Evolutionary conservation across 192 early-diverging fungal genomes (phyloP).

Genomic region (Coemansia sp.): DNA sequence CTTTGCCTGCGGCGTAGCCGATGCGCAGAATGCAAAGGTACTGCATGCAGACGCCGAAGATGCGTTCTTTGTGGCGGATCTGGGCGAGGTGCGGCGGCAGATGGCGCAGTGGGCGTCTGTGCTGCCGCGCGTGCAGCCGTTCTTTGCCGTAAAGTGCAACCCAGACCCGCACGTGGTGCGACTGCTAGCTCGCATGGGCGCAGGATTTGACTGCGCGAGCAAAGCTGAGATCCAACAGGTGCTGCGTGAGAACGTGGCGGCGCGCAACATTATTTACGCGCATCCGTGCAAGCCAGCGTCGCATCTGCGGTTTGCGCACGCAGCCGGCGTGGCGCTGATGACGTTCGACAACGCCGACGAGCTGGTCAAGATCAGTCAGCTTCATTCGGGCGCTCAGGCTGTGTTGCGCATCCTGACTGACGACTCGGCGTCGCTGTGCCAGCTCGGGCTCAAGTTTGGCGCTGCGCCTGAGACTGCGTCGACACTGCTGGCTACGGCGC

Average conservation of each 20-base stretch:
- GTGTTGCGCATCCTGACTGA: constrained; percentile 95
- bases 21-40: constrained; percentile 27
- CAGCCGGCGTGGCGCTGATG: constrained; percentile 82
- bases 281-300: constrained; percentile 99
- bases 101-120: constrained; percentile 75
- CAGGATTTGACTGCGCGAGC: constrained; percentile 98
- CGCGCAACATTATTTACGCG: constrained; percentile 85
- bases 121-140: constrained; percentile 93
- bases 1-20: constrained; percentile 21
- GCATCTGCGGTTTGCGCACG: constrained; percentile 83
- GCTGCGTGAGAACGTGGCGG: constrained; percentile 63
- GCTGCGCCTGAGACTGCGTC: constrained; percentile 71
- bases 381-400: constrained; percentile 78
- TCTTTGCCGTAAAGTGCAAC: constrained; percentile 98
- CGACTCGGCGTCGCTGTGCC: constrained; percentile 88
- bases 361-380: constrained; percentile 84
- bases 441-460: constrained; percentile 96
- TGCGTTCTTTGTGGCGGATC: constrained; percentile 93
- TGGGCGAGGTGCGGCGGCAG: constrained; percentile 90
- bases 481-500: constrained; percentile 70
- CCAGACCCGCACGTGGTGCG: constrained; percentile 84
- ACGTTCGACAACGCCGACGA: constrained; percentile 99
- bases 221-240: constrained; percentile 86
- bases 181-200: constrained; percentile 75
- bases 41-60: constrained; percentile 70